Base-by-base conservation (phyloP, 768 basidiomycete species). In the Cantharellus cinnabarinus region DNA sequence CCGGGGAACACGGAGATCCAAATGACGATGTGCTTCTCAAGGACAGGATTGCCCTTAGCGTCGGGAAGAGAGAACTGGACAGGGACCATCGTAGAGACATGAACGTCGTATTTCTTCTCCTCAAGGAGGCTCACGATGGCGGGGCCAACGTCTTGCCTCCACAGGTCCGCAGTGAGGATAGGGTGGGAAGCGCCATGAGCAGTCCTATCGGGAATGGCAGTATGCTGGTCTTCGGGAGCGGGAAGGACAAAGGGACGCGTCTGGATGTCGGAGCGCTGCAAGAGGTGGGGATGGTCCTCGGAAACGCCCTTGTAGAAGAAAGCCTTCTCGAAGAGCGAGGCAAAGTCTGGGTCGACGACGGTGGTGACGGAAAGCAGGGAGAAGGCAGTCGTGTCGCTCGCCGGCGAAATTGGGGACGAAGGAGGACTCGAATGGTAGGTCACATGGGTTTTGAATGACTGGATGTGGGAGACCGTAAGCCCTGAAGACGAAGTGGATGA, bases 81-180 rank as follows among this genome's bases (percentile, higher is more conserved):
- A 56, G 54, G 54, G n/a, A 56, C n/a, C 54, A 56, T 56, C 54
- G 54, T 56, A n/a, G 54, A 56, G 54, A 56, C 54, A 41, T 37
- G 35, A 41, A 56, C 40, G 54, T 37, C 54, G 40, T 37, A 38
- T 15, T 42, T 56, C 37, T 15, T 15, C 15, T 56, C 54, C 54
- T 56, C 40, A 41, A n/a, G 37, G 15, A 56, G 37, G 15, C 15
- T 37, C n/a, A 56, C 40, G 54, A 56, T 56, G n/a, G n/a, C 54
- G 40, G 54, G 54, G 40, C n/a, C 54, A 56, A 56, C 54, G 29
- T 7, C 37, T 37, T 56, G n/a, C 2, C 40, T 56, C 54, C 54
- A 56, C n/a, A 56, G 2, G 2, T 2, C 40, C n/a, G n/a, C 2
- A 15, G n/a, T 56, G 15, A 56, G 35, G 54, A 56, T 56, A 15